Base-by-base conservation (phyloP, 495 filamentous ascomycete species). In the Aspergillus egyptiacus region DNA sequence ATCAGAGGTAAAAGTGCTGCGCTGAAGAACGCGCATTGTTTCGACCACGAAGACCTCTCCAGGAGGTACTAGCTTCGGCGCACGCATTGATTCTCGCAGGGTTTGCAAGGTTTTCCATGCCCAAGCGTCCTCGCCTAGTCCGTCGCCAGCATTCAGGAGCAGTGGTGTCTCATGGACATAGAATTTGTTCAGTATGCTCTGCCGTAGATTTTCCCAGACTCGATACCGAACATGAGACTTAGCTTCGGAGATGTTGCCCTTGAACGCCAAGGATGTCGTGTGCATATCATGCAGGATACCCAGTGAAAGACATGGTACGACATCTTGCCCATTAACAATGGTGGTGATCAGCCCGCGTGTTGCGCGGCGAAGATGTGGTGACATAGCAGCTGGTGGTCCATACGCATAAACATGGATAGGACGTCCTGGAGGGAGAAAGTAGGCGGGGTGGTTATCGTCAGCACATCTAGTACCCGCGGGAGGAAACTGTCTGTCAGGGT, bases 331-430 rank as follows among this genome's bases (percentile, higher is more conserved):
- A 56, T 89, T 81, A 18, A 90, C 76, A 18, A 86, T 72, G 8
- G 82, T 87, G 5, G 86, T 91, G 38, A 91, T 82, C 3, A 91
- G 71, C 3, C 82, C 85, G n/a, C 84, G 73, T 0, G 85, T 89
- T 14, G 81, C 82, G 39, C 78, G 75, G 31, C 84, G 78, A 4
- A 91, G 72, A n/a, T 82, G 78, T 0, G 84, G 77, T 1, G 83
- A 89, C 70, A 90, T 78, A 35, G 80, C 82, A 2, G 83, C 78
- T 8, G 86, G 85, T 8, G 86, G 83, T 2, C 86, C 86, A 59
- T 86, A 91, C 28, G 85, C 84, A 63, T 85, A 91, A 39, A 87
- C 86, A 58, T 87, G 86, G 31, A 88, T 83, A 36, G 80, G 83
- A 7, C 86, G 76, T 36, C 80, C 79, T 0, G 79, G 54, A 15